Evolutionary conservation across 116 monocot species (phyloP).

Genomic region (Trichopus zeylanicus): DNA sequence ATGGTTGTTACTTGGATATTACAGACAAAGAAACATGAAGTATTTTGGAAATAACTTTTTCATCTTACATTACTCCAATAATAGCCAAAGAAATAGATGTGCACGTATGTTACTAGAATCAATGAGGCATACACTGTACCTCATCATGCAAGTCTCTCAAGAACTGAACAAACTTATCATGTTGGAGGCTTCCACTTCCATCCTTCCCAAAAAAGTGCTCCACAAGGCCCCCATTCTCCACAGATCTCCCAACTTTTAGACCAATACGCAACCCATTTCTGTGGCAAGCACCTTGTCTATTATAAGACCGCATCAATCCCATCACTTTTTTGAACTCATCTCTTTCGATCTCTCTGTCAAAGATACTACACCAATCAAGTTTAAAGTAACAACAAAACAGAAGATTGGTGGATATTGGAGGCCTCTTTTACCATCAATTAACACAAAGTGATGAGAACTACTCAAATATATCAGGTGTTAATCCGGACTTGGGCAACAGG

Average conservation of each 20-base stretch:
- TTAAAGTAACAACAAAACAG: not conserved
- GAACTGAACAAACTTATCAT: constrained; percentile 82
- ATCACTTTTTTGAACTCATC: constrained; percentile 93
- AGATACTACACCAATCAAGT: not conserved
- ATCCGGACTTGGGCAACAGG: constrained; percentile 22
- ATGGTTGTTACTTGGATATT: too few species aligned
- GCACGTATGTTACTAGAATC: too few species aligned
- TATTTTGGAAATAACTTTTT: too few species aligned
- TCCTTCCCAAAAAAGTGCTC: constrained; percentile 86
- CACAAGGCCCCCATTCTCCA: constrained; percentile 70
- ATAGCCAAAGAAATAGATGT: too few species aligned
- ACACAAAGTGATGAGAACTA: constrained; percentile 18
- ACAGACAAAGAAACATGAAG: too few species aligned
- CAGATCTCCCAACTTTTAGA: constrained; percentile 35
- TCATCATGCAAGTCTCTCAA: constrained; percentile 75
- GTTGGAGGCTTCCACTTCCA: constrained; percentile 49
- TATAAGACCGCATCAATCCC: constrained; percentile 69
- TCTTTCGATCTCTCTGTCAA: constrained; percentile 66
- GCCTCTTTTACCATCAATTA: constrained; percentile 23
- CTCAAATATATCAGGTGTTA: constrained; percentile 13
- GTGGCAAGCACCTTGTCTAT: constrained; percentile 76
- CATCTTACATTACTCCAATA: too few species aligned
- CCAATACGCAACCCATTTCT: constrained; percentile 53
- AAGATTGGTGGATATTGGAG: constrained; percentile 1
- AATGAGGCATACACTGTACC: constrained; percentile 25